A percentile compares a stretch with the other conserved stretches of the same genome.
Conservation (phyloP, 345 rosid genomes). For the Zanthoxylum bungeanum region DNA sequence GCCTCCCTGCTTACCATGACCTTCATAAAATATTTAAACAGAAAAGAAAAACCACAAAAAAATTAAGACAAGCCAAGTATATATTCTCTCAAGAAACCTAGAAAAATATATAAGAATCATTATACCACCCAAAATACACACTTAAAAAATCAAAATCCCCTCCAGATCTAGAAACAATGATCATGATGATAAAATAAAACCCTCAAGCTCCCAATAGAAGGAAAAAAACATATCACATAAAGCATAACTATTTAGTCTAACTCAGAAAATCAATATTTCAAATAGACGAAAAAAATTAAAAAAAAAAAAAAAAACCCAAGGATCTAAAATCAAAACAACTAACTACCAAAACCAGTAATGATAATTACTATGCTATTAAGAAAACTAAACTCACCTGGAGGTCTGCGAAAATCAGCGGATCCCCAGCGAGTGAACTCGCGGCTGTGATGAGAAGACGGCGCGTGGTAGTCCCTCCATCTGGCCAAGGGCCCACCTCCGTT, state of each 20-base stretch:
- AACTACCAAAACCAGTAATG: not conserved
- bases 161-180: slow-evolving; percentile 6
- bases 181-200: not conserved
- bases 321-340: not conserved
- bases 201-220: not conserved
- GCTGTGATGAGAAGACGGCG: slow-evolving; percentile 48
- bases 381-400: slow-evolving; percentile 49
- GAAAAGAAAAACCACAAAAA: slow-evolving; percentile 19
- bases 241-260: not conserved
- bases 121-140: not conserved
- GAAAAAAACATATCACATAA: not conserved
- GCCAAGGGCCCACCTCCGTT: slow-evolving; percentile 29
- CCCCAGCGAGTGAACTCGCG: slow-evolving; percentile 64
- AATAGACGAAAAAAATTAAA: not conserved
- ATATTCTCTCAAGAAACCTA: slow-evolving; percentile 8
- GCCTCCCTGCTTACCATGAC: slow-evolving; percentile 89
- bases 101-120: not conserved
- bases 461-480: slow-evolving; percentile 77
- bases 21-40: slow-evolving; percentile 50
- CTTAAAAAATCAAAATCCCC: not conserved
- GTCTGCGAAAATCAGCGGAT: slow-evolving; percentile 73
- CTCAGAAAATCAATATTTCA: not conserved
- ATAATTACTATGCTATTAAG: not conserved
- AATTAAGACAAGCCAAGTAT: slow-evolving; percentile 25
- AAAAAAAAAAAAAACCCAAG: not conserved